phyloP scores from a whole-genome alignment of 2,329 filamentous ascomycete species.

The Akanthomyces muscarius region DNA sequence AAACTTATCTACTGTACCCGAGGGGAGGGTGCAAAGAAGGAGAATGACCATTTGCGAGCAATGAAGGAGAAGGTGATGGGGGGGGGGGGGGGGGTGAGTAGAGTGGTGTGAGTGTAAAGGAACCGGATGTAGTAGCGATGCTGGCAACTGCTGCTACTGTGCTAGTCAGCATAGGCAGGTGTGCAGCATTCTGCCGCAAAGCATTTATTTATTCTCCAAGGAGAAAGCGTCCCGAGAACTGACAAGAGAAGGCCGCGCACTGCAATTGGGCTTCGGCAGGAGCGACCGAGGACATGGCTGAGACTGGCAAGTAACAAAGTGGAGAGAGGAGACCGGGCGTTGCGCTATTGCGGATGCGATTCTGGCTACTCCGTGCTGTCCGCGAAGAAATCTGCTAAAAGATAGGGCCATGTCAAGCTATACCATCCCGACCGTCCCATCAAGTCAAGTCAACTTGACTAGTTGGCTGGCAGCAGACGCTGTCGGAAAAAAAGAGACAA shows the following conservation, averaged over 20 bases:
- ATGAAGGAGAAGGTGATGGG: no score
- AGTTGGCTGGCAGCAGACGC: background rate
- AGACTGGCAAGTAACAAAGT: constrained; percentile 8
- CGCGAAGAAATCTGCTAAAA: background rate
- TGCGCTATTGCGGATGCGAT: constrained; percentile 12
- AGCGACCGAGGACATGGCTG: constrained; percentile 9
- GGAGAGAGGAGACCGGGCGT: constrained; percentile 7
- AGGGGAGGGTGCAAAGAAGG: background rate
- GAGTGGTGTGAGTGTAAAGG: no score
- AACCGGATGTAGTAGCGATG: background rate
- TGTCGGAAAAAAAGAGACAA: background rate
- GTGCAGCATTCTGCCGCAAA: background rate
- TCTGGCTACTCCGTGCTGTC: background rate
- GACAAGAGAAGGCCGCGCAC: constrained; percentile 2
- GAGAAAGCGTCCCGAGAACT: background rate
- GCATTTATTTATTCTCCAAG: background rate
- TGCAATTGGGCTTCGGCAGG: constrained; percentile 9
- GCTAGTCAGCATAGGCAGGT: background rate
- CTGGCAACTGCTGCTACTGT: background rate
- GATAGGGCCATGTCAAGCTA: background rate
- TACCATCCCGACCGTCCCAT: background rate
- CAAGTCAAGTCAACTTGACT: background rate
- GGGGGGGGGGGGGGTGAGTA: background rate
- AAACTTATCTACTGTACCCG: background rate
- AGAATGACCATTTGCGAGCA: background rate